Evolutionary conservation across 2,329 filamentous ascomycete genomes (phyloP).

Genomic region (Hymenoscyphus infarciens): DNA sequence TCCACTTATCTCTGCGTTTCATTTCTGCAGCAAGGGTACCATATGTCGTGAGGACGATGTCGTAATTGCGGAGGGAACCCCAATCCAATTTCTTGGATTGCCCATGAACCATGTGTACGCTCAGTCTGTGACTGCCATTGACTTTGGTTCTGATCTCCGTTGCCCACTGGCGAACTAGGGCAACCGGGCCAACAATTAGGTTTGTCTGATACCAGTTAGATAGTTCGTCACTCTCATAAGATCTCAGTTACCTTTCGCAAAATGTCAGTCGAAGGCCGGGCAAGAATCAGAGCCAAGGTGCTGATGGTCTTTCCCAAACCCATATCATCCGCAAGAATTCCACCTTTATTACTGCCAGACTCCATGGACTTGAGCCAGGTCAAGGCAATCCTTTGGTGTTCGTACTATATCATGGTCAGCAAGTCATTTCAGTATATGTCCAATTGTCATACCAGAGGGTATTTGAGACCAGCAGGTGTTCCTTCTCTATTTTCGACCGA

Average conservation of each 20-base stretch:
- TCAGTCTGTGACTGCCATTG: constrained; percentile 54
- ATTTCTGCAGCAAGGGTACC: constrained; percentile 66
- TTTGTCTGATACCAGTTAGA: constrained; percentile 54
- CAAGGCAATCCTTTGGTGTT: constrained; percentile 76
- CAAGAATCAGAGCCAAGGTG: constrained; percentile 62
- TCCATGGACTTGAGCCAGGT: constrained; percentile 76
- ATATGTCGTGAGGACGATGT: constrained; percentile 77
- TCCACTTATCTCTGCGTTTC: constrained; percentile 56
- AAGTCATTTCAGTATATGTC: background rate
- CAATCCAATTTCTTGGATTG: constrained; percentile 54
- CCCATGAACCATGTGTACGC: constrained; percentile 67
- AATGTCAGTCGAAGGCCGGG: constrained; percentile 53
- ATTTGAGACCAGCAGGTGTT: constrained; percentile 66
- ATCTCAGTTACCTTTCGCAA: constrained; percentile 33
- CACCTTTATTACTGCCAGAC: constrained; percentile 63
- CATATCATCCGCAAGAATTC: constrained; percentile 79
- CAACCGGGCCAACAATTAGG: constrained; percentile 78
- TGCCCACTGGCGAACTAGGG: constrained; percentile 80
- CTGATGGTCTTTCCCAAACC: constrained; percentile 83
- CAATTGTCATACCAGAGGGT: constrained; percentile 45
- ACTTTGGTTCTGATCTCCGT: constrained; percentile 72
- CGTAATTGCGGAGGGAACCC: constrained; percentile 58
- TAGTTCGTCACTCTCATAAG: background rate
- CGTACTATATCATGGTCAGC: constrained; percentile 46
- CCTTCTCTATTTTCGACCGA: constrained; percentile 59